Evolutionary conservation across 805 yeast species (phyloP), one percentile per base, ranked within the genome.

Genomic region (Wickerhamomyces tratensis): DNA sequence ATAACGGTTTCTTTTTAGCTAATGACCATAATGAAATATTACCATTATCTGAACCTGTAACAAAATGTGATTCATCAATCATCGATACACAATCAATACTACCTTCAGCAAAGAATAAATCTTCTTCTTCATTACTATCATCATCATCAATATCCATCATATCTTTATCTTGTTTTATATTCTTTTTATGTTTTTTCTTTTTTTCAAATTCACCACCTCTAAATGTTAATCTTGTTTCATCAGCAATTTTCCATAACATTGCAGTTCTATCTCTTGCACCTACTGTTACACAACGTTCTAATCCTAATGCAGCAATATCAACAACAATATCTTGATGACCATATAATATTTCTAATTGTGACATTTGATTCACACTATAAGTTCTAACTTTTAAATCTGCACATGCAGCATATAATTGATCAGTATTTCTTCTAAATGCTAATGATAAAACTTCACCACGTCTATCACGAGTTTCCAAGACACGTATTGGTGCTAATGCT

Each of bases 31-130:
- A 68, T n/a, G 86, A 67, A 31, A 93, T 64, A 56, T 78, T 84
- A 37, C 98, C 98, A 59, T 89, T 91, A 58, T 93, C 98, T 13
- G 95, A 82, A 5, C 98, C 98, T 1, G 98, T 89, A 39, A 93
- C 79, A 58, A 93, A 93, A 59, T 85, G 88, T 27, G 88, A 77
- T 62, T 89, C 95, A 62, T 93, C 98, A 42, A 86, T 64, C 96
- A 89, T 88, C 11, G 84, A 68, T 33, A 89, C 93, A 56, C 85
- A 82, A 53, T 91, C 98, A 41, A 91, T 80, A 48, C 93, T 79
- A 11, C 98, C 98, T 60, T 93, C 97, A 37, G 77, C 66, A 49
- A 68, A 73, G 52, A 76, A 72, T 14, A 64, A 49, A 13, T 66
- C 65, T 10, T 56, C 53, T n/a, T 61, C 60, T 15, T 56, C 62